A percentile compares a stretch with the other conserved stretches of the same genome.
These are phyloP conservation scores for Didymella pinodella DNA, from an alignment of 2,329 filamentous ascomycete species.

Conservation along the genomic window DNA sequence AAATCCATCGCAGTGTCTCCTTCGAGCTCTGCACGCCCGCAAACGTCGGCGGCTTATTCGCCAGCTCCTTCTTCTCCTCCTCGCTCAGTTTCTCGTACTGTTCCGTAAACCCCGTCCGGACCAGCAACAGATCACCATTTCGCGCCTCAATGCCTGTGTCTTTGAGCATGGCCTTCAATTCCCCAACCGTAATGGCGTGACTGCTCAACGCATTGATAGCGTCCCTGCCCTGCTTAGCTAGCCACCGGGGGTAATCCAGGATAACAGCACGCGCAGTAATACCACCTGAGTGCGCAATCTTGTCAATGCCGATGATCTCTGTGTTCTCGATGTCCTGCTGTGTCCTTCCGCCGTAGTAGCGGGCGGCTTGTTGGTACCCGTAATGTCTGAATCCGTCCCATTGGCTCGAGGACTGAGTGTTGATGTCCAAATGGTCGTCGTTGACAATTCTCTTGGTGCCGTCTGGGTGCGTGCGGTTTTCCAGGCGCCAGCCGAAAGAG, in stretches of 20 bases:
- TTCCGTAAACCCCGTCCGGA: slow-evolving; percentile 47
- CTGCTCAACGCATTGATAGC: slow-evolving; percentile 34
- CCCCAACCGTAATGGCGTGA: slow-evolving; percentile 31
- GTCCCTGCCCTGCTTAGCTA: slow-evolving; percentile 30
- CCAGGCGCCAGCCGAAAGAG: slow-evolving; percentile 40
- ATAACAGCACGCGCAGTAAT: slow-evolving; percentile 43
- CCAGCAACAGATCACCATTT: slow-evolving; percentile 40
- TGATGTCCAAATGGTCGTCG: slow-evolving; percentile 49
- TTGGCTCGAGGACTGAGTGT: slow-evolving; percentile 50
- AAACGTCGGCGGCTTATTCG: slow-evolving; percentile 43
- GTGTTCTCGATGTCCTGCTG: slow-evolving; percentile 50
- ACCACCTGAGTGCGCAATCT: slow-evolving; percentile 39
- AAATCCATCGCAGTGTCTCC: slow-evolving; percentile 55
- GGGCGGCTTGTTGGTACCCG: slow-evolving; percentile 53
- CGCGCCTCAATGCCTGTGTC: slow-evolving; percentile 48
- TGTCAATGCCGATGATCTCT: slow-evolving; percentile 54
- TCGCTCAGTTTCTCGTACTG: slow-evolving; percentile 45
- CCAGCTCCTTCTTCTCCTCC: slow-evolving; percentile 36
- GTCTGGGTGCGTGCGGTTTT: slow-evolving; percentile 39
- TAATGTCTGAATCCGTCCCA: slow-evolving; percentile 54
- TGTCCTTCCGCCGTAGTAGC: slow-evolving; percentile 55
- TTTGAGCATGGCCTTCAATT: slow-evolving; percentile 44
- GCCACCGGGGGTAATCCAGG: slow-evolving; percentile 45
- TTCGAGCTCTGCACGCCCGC: slow-evolving; percentile 52
- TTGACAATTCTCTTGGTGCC: slow-evolving; percentile 45